Conservation (phyloP, 257 asterid species). For the Scutellaria barbata region DNA sequence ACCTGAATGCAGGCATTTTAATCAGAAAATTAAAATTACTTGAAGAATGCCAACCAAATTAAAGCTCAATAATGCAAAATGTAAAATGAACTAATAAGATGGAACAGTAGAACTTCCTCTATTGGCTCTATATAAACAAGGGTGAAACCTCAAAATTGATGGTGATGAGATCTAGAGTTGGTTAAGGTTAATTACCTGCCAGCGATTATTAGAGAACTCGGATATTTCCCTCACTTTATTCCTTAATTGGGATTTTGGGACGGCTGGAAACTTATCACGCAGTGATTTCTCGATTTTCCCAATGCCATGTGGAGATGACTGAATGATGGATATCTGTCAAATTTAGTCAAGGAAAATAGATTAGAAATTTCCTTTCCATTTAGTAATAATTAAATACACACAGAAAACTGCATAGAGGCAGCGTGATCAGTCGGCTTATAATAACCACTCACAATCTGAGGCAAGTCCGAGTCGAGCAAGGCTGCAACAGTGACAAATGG, state of each 20-base stretch:
- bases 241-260: constrained; percentile 65
- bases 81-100: not conserved
- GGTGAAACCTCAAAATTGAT: not conserved
- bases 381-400: no score
- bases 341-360: constrained; percentile 6
- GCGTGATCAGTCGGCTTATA: not conserved
- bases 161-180: constrained; percentile 9
- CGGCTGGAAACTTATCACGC: constrained; percentile 60
- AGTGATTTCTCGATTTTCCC: constrained; percentile 61
- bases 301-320: constrained; percentile 61
- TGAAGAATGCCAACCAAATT: not conserved
- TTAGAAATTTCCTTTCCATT: no score
- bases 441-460: constrained; percentile 65
- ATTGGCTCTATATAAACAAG: not conserved
- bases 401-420: not conserved
- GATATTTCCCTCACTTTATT: constrained; percentile 85
- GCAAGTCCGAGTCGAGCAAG: constrained; percentile 66
- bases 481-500: constrained; percentile 45
- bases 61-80: not conserved
- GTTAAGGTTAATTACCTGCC: constrained; percentile 69
- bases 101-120: not conserved
- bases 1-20: constrained; percentile 52
- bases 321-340: constrained; percentile 64
- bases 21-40: constrained; percentile 23
- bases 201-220: constrained; percentile 67